Evolutionary conservation across 495 filamentous ascomycete species (phyloP).

Genomic region (Neurospora sp.): DNA sequence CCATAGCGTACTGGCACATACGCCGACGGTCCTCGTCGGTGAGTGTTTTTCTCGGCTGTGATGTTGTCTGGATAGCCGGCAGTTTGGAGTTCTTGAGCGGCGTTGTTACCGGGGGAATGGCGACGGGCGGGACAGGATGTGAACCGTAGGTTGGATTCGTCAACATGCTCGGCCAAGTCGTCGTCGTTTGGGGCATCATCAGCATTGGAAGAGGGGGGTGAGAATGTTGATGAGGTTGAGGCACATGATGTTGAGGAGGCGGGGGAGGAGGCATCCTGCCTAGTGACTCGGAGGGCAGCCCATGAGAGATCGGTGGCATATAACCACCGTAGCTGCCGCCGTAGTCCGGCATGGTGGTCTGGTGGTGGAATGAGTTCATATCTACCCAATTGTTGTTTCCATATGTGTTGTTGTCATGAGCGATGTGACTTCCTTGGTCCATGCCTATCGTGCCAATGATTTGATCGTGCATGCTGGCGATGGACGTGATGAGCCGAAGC

Average conservation of each 20-base stretch:
- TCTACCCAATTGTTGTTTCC: slow-evolving; percentile 35
- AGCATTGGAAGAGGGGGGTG: slow-evolving; percentile 44
- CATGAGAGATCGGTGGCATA: slow-evolving; percentile 34
- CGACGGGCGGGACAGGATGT: slow-evolving; percentile 42
- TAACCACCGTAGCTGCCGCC: slow-evolving; percentile 24
- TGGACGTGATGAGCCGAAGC: slow-evolving; percentile 26
- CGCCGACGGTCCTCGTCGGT: slow-evolving; percentile 83
- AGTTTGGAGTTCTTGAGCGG: slow-evolving; percentile 37
- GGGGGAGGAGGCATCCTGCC: slow-evolving; percentile 34
- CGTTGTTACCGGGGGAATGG: slow-evolving; percentile 45
- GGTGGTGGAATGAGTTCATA: slow-evolving; percentile 33
- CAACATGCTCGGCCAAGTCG: slow-evolving; percentile 58
- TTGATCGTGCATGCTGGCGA: slow-evolving; percentile 38
- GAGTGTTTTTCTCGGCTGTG: slow-evolving; percentile 76
- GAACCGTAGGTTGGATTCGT: slow-evolving; percentile 40
- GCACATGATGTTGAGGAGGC: slow-evolving; percentile 23
- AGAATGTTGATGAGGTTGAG: slow-evolving; percentile 22
- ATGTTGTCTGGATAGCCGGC: slow-evolving; percentile 35
- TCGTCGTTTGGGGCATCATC: slow-evolving; percentile 52
- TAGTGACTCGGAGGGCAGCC: slow-evolving; percentile 36
- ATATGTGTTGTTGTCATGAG: slow-evolving; percentile 29
- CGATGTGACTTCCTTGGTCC: slow-evolving; percentile 38
- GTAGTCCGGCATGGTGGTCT: slow-evolving; percentile 38
- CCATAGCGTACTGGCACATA: slow-evolving; percentile 95
- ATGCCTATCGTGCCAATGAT: slow-evolving; percentile 36